Conservation (phyloP, 2,329 filamentous ascomycete genomes). For the Elsinoe arachidis region DNA sequence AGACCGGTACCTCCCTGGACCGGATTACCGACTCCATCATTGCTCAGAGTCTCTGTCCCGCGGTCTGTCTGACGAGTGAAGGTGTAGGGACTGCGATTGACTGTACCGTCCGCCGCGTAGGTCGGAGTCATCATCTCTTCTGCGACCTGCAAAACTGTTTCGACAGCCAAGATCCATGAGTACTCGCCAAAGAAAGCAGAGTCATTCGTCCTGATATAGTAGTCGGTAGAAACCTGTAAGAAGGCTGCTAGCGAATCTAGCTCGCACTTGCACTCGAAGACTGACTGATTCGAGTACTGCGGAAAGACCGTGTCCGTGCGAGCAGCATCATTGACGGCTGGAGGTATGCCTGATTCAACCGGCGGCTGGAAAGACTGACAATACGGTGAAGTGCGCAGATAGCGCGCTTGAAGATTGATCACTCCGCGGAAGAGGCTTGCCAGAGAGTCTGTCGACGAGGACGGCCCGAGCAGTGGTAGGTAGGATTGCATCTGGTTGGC, state of each 20-base stretch:
- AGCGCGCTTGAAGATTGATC: constrained; percentile 63
- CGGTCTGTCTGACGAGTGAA: constrained; percentile 37
- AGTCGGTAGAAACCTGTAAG: constrained; percentile 40
- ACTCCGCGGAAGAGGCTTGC: constrained; percentile 61
- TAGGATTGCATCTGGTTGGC: constrained; percentile 67
- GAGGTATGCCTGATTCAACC: constrained; percentile 36
- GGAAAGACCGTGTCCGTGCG: constrained; percentile 36
- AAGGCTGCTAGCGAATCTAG: constrained; percentile 46
- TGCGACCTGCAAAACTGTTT: constrained; percentile 37
- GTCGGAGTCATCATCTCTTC: constrained; percentile 41
- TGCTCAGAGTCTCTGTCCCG: constrained; percentile 43
- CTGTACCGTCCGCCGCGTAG: constrained; percentile 38
- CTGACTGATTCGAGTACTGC: constrained; percentile 33
- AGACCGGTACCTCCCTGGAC: constrained; percentile 41
- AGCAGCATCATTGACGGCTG: constrained; percentile 32
- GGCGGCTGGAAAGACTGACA: constrained; percentile 48
- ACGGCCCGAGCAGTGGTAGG: constrained; percentile 50
- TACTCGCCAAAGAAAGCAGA: constrained; percentile 40
- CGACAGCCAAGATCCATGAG: constrained; percentile 37
- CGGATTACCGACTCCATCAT: constrained; percentile 45
- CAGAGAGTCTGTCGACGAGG: constrained; percentile 48
- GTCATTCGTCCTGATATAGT: constrained; percentile 43
- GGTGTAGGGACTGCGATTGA: constrained; percentile 37
- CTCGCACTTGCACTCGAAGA: constrained; percentile 49
- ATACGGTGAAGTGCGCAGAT: constrained; percentile 52